Conservation (phyloP, 106 monocot species). For the Phalaenopsis aphrodite region DNA sequence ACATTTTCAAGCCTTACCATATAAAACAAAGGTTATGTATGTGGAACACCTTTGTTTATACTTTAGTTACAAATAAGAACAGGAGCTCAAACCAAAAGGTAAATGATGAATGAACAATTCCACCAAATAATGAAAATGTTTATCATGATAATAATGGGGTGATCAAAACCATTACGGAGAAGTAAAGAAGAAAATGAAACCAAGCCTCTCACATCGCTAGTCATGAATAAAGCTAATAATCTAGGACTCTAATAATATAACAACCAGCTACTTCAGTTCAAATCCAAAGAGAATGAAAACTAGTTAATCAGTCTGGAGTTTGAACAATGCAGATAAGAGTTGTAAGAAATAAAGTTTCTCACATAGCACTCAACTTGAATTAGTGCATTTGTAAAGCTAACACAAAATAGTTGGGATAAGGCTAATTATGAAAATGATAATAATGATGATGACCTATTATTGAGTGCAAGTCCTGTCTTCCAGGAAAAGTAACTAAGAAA, state of each 20-base stretch:
- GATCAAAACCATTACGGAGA: not conserved
- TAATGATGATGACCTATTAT: not conserved
- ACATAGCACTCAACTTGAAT: not conserved
- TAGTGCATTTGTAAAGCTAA: not conserved
- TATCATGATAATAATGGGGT: not conserved
- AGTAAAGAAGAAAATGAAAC: not conserved
- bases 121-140: not conserved
- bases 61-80: not conserved
- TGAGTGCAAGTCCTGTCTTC: not conserved
- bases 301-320: not conserved
- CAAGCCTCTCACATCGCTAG: not conserved
- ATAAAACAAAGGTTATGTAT: not conserved
- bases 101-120: not conserved
- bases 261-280: not conserved
- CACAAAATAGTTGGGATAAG: not conserved
- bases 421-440: not conserved
- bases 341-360: not conserved
- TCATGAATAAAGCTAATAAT: conserved; percentile 1
- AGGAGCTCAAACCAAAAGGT: not conserved
- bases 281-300: not conserved
- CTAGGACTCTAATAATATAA: not conserved
- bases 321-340: not conserved
- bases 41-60: not conserved
- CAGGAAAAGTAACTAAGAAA: not conserved
- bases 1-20: not conserved